Percentiles rank a stretch among this genome's conserved stretches.
These are phyloP conservation scores for Withania somnifera DNA, from an alignment of 305 asterid genomes.

Conservation along the genomic window DNA sequence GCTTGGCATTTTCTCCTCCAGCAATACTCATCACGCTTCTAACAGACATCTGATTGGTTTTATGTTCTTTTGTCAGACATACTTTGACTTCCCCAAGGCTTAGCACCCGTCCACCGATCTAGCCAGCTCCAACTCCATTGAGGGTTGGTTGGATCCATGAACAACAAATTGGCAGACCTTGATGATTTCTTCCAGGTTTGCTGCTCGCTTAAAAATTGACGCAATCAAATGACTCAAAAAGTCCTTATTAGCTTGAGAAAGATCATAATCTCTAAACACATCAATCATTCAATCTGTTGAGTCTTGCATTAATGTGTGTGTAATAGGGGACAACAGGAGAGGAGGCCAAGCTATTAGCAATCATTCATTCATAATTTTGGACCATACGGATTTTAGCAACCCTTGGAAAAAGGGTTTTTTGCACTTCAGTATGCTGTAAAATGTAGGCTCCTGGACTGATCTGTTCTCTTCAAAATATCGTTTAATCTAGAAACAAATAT, in stretches of 20 bases:
- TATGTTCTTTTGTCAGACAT: constrained; percentile 39
- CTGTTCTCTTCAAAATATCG: too few relatives aligned
- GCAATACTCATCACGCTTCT: constrained; percentile 24
- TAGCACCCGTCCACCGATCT: constrained; percentile 88
- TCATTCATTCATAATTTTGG: too few relatives aligned
- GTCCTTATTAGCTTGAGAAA: not conserved
- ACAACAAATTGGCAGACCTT: constrained; percentile 50
- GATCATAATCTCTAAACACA: not conserved
- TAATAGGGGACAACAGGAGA: not conserved
- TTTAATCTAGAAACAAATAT: not conserved
- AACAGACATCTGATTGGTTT: constrained; percentile 28
- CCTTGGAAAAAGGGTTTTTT: too few relatives aligned
- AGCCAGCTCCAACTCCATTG: constrained; percentile 99
- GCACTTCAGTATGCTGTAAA: too few relatives aligned
- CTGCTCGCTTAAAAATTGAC: constrained; percentile 19
- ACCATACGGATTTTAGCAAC: too few relatives aligned
- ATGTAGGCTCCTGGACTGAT: too few relatives aligned
- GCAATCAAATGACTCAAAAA: not conserved
- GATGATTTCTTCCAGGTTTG: constrained; percentile 82
- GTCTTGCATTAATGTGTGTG: too few relatives aligned
- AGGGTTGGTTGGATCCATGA: constrained; percentile 93
- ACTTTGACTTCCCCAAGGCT: constrained; percentile 50
- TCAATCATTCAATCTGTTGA: not conserved
- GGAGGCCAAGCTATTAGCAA: not conserved
- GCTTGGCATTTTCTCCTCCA: constrained; percentile 66